Evolutionary conservation across 495 filamentous ascomycete genomes (phyloP), one percentile per base, ranked within the genome.

Genomic region (Ascodesmis nigricans): DNA sequence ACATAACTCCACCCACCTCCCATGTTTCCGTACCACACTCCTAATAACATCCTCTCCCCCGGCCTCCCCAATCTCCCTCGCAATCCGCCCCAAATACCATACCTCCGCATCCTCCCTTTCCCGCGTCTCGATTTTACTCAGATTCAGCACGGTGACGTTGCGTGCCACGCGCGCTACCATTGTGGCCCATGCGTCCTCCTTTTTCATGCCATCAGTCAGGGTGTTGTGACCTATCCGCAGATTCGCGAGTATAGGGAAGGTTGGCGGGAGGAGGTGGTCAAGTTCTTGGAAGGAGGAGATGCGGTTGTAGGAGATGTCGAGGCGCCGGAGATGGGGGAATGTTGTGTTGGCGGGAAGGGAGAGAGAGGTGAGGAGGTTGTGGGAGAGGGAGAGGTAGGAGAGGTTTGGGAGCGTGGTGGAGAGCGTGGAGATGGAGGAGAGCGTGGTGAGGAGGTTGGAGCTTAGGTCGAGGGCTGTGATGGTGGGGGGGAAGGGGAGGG

Each of bases 61-160:
- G 0, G 61, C 64, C 6, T 60, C 60, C 10, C 74, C 69, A 13
- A 92, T 58, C 45, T 78, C 75, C 31, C 69, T 69, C 11, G 64
- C 76, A 34, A 93, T 82, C 19, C 71, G 65, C 4, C 69, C 73
- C 7, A 95, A 67, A 50, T 95, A 97, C 54, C 83, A 97, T 47
- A 82, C 72, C 36, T 97, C 87, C 8, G 78, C 80, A 45, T 95
- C 81, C 29, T 63, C 61, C 13, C 87, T 69, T 41, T 93, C 82
- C 26, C 70, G 64, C 0, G 53, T 38, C 0, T 70, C 67, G 42
- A 97, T 75, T 3, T 57, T 60, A 46, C 70, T 74, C 53, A 75
- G 90, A 54, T 97, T 95, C 9, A 97, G 65, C 26, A 36, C 24
- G 0, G 55, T 58, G 20, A 65, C 63, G 8, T 90, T 64, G 4